Evolutionary conservation across 2,329 filamentous ascomycete species (phyloP), one percentile per base, ranked within the genome.

Genomic region (Dactylonectria macrodidyma): DNA sequence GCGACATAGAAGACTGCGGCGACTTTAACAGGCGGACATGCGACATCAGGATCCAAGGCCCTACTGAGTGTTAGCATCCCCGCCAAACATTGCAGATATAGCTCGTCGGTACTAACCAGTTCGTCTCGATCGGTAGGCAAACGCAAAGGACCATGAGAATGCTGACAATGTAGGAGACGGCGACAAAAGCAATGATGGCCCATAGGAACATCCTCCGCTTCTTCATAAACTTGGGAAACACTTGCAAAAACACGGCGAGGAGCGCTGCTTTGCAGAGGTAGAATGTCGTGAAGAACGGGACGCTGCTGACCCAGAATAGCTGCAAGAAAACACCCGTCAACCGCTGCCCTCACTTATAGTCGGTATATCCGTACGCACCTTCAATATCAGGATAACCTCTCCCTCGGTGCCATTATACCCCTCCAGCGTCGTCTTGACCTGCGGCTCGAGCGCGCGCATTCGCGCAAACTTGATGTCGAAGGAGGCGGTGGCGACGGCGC

Each of bases 201-300:
- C 67, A 72, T 1, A 73, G 69, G 1, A 56, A 9, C 0, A 63
- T 9, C 16, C 67, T 52, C n/a, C 65, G 52, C 24, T 70, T 73
- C 1, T 12, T 65, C 71, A 73, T 73, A 5, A 73, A 73, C 0
- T 16, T 30, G 0, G 69, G 71, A n/a, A 73, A 73, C 1, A 73
- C 34, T n/a, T 73, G 71, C 1, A 71, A 5, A 11, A 72, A 73
- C 0, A 72, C 69, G 0, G 69, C 66, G 1, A 74, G 47, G 0
- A 75, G 59, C 1, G 70, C 73, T 14, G 71, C 73, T 3, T 74
- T 75, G 26, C 68, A 74, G 0, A 75, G 19, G n/a, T 75, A 75
- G 2, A 75, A 57, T 0, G 73, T 75, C 0, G 73, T 73, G 9
- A 71, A 75, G 5, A 74, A 75, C 0, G 73, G 73, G 5, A 75